Evolutionary conservation across 2,329 filamentous ascomycete genomes (phyloP), one percentile per base, ranked within the genome.

Genomic region (Pyrenochaeta sp.): DNA sequence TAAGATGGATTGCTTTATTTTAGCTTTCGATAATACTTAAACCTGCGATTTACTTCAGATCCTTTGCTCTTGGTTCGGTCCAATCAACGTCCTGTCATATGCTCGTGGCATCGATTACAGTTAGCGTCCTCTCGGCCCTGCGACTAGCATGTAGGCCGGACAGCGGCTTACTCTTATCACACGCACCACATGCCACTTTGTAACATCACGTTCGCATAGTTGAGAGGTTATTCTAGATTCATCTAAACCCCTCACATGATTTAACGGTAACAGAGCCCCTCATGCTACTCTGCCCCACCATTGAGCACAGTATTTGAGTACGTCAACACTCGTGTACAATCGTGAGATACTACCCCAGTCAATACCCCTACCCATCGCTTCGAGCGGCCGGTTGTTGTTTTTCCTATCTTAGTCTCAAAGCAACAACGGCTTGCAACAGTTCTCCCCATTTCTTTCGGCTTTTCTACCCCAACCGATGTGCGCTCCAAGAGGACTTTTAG

Each of bases 91-190:
- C 35, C 38, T 34, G 7, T 26, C 22, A 11, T n/a, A 30, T 11
- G 43, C 54, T 57, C 48, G 53, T 62, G 55, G 42, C 45, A 32
- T 46, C 43, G 34, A 47, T 49, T 40, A 10, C 13, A 34, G 48
- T 47, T 61, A 63, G 58, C 48, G 44, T 31, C 19, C 19, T 19
- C 30, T 46, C 35, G 47, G 48, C 40, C 48, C 48, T 31, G 19
- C 36, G 29, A 41, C 47, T 20, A 28, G 37, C 34, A 48, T 34
- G 41, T 41, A n/a, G n/a, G n/a, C n/a, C n/a, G n/a, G n/a, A 46
- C 55, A 51, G 44, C 52, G 31, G 37, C 30, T 40, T 39, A 27
- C 35, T 53, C 41, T 55, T 60, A 57, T 59, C 57, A 54, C 48
- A 51, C 46, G 43, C 48, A 51, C 52, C 51, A 50, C 45, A 43